Percentiles rank a stretch among this genome's conserved stretches.
These are phyloP conservation scores for Cytospora leucostoma DNA, from an alignment of 2,329 filamentous ascomycete species.

Conservation along the genomic window DNA sequence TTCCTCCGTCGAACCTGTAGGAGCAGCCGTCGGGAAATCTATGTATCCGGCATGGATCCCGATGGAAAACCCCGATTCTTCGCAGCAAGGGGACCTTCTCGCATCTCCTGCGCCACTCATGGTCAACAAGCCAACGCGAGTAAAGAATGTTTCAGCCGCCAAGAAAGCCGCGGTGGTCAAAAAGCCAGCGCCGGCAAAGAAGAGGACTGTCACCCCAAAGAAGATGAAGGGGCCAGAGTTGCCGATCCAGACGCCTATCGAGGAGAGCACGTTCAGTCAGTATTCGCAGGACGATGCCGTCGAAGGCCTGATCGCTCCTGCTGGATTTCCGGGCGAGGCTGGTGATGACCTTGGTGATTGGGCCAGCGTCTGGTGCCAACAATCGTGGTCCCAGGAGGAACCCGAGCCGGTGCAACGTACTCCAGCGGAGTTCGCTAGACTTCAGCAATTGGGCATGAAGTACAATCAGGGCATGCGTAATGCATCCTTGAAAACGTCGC, in stretches of 20 bases:
- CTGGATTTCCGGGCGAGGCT: neutral
- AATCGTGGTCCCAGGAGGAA: neutral
- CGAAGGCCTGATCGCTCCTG: neutral
- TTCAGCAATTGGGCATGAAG: neutral
- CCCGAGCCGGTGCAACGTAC: neutral
- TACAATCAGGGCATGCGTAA: neutral
- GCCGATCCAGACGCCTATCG: neutral
- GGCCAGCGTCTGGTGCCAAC: slow-evolving; percentile 2
- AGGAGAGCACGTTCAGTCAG: neutral
- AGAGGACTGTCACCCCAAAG: neutral
- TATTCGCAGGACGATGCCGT: neutral
- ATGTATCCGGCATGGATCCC: neutral
- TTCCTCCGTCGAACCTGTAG: neutral
- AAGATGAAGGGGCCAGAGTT: neutral
- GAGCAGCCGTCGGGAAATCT: neutral
- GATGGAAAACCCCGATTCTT: neutral
- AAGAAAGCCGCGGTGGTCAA: neutral
- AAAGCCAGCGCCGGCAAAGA: neutral
- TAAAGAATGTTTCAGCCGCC: neutral
- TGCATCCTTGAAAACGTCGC: neutral
- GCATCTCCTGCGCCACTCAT: neutral
- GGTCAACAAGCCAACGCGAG: neutral
- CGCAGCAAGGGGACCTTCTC: neutral
- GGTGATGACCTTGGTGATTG: neutral
- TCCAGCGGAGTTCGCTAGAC: neutral